A percentile compares a stretch with the other conserved stretches of the same genome.
Evolutionary conservation across 2,329 filamentous ascomycete genomes (phyloP).

Genomic region (Cladosporium sphaerospermum): DNA sequence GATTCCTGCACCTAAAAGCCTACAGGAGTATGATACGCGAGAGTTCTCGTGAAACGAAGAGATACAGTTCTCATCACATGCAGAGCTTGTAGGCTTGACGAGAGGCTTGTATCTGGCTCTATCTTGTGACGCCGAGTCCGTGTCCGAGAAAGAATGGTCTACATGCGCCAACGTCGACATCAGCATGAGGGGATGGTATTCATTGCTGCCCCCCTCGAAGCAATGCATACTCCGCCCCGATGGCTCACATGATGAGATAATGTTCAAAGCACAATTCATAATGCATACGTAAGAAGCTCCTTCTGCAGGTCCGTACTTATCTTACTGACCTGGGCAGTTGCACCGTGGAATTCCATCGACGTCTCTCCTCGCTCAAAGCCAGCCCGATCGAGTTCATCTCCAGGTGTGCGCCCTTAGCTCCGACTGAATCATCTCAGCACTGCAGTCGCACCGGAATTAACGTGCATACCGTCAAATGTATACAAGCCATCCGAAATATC

Average conservation of each 20-base stretch:
- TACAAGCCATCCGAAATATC: not conserved
- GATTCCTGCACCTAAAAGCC: constrained; percentile 2
- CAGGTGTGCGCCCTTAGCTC: constrained; percentile 1
- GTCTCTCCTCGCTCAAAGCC: not conserved
- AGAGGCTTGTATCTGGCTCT: not conserved
- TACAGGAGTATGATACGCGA: not conserved
- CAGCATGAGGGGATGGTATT: not conserved
- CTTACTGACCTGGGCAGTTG: not conserved
- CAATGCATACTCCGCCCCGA: not conserved
- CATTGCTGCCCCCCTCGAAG: not conserved
- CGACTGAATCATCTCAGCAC: not conserved
- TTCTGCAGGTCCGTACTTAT: not conserved
- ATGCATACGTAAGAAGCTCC: constrained; percentile 2
- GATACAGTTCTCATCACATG: constrained; percentile 4
- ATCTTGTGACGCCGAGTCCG: not conserved
- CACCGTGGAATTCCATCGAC: constrained; percentile 1
- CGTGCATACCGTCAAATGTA: constrained; percentile 1
- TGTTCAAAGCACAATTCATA: constrained; percentile 3
- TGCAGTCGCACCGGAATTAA: not conserved
- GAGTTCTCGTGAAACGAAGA: not conserved
- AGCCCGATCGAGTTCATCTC: not conserved
- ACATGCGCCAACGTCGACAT: not conserved
- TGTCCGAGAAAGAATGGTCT: not conserved
- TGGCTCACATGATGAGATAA: not conserved
- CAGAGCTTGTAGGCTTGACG: constrained; percentile 1